Evolutionary conservation across 2,329 filamentous ascomycete species (phyloP).

Genomic region (Parafenestella ontariensis): DNA sequence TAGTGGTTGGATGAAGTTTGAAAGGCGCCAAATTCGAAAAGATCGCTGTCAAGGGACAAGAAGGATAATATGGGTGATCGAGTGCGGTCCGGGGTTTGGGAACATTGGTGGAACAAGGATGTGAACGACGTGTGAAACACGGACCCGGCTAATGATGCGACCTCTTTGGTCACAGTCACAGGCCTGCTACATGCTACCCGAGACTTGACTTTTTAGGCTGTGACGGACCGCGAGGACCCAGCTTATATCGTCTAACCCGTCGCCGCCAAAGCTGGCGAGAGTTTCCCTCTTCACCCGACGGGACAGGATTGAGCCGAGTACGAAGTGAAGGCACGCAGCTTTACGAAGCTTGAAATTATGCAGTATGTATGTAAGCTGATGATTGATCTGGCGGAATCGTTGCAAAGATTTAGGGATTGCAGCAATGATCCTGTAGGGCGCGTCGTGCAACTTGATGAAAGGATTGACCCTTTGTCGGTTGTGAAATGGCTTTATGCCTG

Average conservation of each 20-base stretch:
- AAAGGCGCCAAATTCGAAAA: conserved; percentile 13
- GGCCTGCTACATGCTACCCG: conserved; percentile 21
- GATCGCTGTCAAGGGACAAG: conserved; percentile 7
- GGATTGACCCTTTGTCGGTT: background rate
- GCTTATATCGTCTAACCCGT: conserved; percentile 10
- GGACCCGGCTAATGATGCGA: conserved; percentile 41
- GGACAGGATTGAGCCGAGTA: background rate
- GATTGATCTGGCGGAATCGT: background rate
- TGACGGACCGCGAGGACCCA: conserved; percentile 8
- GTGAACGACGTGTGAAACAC: conserved; percentile 36
- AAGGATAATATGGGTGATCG: conserved; percentile 28
- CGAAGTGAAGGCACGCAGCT: background rate
- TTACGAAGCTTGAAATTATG: background rate
- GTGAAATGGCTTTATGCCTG: background rate
- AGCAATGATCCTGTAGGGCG: background rate
- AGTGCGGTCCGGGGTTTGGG: conserved; percentile 18
- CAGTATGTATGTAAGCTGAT: background rate
- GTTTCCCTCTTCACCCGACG: background rate
- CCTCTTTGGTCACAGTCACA: conserved; percentile 34
- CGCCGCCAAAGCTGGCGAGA: conserved; percentile 16
- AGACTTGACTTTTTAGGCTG: conserved; percentile 10
- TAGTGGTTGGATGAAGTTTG: conserved; percentile 1
- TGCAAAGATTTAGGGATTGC: background rate
- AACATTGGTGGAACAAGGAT: conserved; percentile 19
- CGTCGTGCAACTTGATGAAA: background rate